A percentile compares a stretch with the other conserved stretches of the same genome.
These are phyloP conservation scores for Pinus taeda DNA, from an alignment of 75 land plant genomes.

Conservation along the genomic window DNA sequence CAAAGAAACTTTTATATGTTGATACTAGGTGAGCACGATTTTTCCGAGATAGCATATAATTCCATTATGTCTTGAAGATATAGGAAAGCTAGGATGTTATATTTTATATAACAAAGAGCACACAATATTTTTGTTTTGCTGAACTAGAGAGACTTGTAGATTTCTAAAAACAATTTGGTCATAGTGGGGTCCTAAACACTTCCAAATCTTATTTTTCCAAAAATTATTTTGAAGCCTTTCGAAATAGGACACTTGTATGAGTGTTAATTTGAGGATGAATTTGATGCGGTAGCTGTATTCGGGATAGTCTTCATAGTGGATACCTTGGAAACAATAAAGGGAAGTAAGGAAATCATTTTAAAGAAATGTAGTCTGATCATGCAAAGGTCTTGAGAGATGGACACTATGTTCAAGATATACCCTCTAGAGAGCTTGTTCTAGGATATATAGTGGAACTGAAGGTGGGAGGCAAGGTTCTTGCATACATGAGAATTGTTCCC, in stretches of 20 bases:
- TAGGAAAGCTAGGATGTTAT: background rate
- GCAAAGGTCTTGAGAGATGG: no score
- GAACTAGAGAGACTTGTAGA: background rate
- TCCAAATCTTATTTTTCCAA: background rate
- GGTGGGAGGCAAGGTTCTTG: no score
- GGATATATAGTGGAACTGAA: no score
- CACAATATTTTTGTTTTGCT: no score
- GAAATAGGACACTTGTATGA: background rate
- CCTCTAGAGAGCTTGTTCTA: no score
- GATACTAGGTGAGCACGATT: constrained; percentile 44
- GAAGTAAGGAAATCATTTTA: constrained; percentile 86
- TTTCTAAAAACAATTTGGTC: background rate
- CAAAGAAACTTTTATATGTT: constrained; percentile 65
- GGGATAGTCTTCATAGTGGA: constrained; percentile 87
- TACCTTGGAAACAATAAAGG: constrained; percentile 82
- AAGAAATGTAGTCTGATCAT: constrained; percentile 43
- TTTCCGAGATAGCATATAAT: background rate
- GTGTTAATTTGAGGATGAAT: background rate
- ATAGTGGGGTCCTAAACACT: background rate
- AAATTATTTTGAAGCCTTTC: background rate
- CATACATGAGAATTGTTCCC: no score
- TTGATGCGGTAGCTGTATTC: constrained; percentile 54
- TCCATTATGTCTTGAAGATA: background rate
- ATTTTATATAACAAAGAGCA: background rate
- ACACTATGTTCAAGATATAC: no score